Percentiles rank a stretch among this genome's conserved stretches.
Conservation (phyloP, 495 filamentous ascomycete genomes). For the Aspergillus heteromorphus region DNA sequence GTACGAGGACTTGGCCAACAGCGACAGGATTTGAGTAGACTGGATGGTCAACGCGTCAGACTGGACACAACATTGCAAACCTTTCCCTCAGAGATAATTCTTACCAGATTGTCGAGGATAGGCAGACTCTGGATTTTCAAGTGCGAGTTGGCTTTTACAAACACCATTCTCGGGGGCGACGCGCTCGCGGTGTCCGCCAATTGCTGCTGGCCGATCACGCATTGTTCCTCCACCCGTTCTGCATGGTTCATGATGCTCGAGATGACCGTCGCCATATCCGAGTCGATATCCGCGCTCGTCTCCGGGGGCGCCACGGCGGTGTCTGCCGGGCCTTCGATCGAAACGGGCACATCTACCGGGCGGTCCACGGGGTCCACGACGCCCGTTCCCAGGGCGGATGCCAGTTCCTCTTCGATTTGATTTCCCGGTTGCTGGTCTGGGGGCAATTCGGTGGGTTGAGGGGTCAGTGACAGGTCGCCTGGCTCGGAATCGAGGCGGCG, state of each 20-base stretch:
- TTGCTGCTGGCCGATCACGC: conserved; percentile 35
- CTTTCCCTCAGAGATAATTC: conserved; percentile 3
- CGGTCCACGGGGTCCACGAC: conserved; percentile 27
- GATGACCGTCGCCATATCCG: conserved; percentile 36
- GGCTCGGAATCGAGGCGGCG: conserved; percentile 33
- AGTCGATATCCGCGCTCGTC: conserved; percentile 20
- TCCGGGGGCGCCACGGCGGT: conserved; percentile 18
- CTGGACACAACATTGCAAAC: not conserved
- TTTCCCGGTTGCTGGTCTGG: conserved; percentile 27
- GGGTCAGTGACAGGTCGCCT: conserved; percentile 19
- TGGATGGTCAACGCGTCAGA: conserved; percentile 24
- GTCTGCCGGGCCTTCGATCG: conserved; percentile 15
- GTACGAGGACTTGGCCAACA: conserved; percentile 63
- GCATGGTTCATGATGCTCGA: conserved; percentile 45
- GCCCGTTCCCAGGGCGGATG: conserved; percentile 30
- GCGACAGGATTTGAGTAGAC: conserved; percentile 66
- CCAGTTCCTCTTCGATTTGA: conserved; percentile 41
- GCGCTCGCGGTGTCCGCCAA: conserved; percentile 26
- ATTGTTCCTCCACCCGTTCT: conserved; percentile 43
- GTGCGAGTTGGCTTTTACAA: conserved; percentile 51
- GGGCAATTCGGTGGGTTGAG: conserved; percentile 14
- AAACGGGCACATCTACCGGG: conserved; percentile 13
- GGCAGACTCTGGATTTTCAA: conserved; percentile 65
- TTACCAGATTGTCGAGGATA: conserved; percentile 67
- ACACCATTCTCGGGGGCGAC: conserved; percentile 32